Evolutionary conservation across 345 rosid species (phyloP).

Genomic region (Eucalyptus erythrocorys): DNA sequence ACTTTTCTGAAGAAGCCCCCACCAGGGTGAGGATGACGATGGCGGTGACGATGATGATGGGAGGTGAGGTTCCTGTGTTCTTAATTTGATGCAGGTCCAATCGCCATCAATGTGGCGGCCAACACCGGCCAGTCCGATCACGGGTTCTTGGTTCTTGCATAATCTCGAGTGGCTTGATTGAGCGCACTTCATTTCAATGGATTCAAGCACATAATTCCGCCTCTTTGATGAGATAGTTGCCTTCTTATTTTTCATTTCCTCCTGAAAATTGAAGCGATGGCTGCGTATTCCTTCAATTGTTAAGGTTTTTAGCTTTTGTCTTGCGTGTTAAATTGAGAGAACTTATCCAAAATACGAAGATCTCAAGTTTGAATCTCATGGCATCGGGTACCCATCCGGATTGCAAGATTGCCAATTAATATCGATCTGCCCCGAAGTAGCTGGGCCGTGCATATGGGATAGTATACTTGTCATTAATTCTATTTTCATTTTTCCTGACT

Average conservation of each 20-base stretch:
- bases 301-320: neutral
- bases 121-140: neutral
- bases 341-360: neutral
- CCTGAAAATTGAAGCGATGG: neutral
- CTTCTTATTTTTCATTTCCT: neutral
- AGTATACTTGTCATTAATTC: too few relatives aligned
- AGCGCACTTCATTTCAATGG: neutral
- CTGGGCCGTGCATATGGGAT: rapidly evolving
- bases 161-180: neutral
- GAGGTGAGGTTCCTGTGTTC: neutral
- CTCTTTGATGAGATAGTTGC: neutral
- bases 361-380: neutral
- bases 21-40: neutral
- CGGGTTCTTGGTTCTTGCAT: neutral
- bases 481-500: too few relatives aligned
- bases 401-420: neutral
- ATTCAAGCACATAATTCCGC: neutral
- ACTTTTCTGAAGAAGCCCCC: neutral
- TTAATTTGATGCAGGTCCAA: neutral
- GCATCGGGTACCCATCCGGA: rapidly evolving
- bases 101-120: neutral
- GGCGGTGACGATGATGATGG: neutral
- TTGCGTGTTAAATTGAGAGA: neutral
- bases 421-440: rapidly evolving
- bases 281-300: neutral